Evolutionary conservation across 192 early-diverging fungal species (phyloP), one percentile per base, ranked within the genome.

Genomic region (Coemansia pectinata): DNA sequence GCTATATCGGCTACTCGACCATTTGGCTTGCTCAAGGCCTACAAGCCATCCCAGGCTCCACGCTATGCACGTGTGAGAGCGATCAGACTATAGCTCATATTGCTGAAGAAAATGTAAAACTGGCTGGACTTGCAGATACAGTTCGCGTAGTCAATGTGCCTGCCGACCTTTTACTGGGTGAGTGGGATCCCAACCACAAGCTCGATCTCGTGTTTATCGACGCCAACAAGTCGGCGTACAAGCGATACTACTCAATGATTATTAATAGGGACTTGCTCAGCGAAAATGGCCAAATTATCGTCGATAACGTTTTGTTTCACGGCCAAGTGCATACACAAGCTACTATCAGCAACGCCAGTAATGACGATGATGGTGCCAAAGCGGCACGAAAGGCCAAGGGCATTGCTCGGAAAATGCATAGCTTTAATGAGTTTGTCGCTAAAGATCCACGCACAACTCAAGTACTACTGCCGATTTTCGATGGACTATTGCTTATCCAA

Each of bases 171-270:
- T 68, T 71, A 5, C 52, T 86, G 5, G 5, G 62, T 4, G 57
- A 75, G 1, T 77, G 76, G 69, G 70, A 86, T 44, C 65, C 66
- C 2, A 69, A 12, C 1, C 50, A 72, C n/a, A 74, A 85, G 58
- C 87, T 90, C 62, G 89, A 90, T 52, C 50, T 88, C 14, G 72
- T 90, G 8, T 91, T 89, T 58, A 61, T 91, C 27, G 91, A 92
- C 71, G 91, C 91, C 1, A 84, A 92, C 73, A 92, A 92, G 63
- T 72, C 83, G n/a, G 84, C 79, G 0, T 91, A 91, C 62, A 79
- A 86, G 44, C 66, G 72, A 6, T 89, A 91, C 69, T 90, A 86
- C 53, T 79, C 91, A 27, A 41, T 67, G 21, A 87, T 93, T 31
- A 65, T 93, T 41, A 81, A 88, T 31, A 65, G 78, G 14, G 70